Conservation (phyloP, 306 rosid species). For the Sechiopsis laciniata region DNA sequence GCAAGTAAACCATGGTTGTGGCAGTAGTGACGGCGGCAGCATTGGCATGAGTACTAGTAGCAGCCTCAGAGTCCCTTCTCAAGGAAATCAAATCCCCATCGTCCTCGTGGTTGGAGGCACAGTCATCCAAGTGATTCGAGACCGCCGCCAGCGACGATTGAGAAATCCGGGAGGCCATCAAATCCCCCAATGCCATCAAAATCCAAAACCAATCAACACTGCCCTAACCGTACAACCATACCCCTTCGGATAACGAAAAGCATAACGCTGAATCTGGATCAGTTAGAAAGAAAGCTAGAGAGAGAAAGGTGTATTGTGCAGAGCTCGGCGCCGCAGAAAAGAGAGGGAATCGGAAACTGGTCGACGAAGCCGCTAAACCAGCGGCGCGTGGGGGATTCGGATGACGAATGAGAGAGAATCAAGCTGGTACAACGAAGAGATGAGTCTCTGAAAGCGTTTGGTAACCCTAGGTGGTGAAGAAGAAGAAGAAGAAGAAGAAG, state of each 20-base stretch:
- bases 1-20: constrained; percentile 78
- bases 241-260: constrained; percentile 13
- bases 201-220: constrained; percentile 43
- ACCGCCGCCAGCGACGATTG: constrained; percentile 66
- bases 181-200: constrained; percentile 99
- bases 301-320: background rate
- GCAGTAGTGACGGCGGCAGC: constrained; percentile 40
- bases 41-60: constrained; percentile 48
- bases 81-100: constrained; percentile 35
- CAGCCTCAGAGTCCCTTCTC: constrained; percentile 60
- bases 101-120: constrained; percentile 37
- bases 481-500: too few species aligned
- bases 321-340: background rate
- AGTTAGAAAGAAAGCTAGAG: background rate
- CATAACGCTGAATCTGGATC: constrained; percentile 25
- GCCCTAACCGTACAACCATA: constrained; percentile 32
- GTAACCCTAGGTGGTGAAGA: constrained; percentile 39
- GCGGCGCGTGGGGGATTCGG: constrained; percentile 70
- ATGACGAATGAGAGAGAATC: constrained; percentile 50
- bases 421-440: constrained; percentile 39
- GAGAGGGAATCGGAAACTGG: constrained; percentile 26
- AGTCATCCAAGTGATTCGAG: constrained; percentile 51
- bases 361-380: constrained; percentile 76
- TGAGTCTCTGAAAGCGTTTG: constrained; percentile 11
- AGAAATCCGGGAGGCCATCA: constrained; percentile 89